These are phyloP conservation scores for Calcarisporium arbuscula DNA, from an alignment of 2,329 filamentous ascomycete genomes.

Conservation along the genomic window DNA sequence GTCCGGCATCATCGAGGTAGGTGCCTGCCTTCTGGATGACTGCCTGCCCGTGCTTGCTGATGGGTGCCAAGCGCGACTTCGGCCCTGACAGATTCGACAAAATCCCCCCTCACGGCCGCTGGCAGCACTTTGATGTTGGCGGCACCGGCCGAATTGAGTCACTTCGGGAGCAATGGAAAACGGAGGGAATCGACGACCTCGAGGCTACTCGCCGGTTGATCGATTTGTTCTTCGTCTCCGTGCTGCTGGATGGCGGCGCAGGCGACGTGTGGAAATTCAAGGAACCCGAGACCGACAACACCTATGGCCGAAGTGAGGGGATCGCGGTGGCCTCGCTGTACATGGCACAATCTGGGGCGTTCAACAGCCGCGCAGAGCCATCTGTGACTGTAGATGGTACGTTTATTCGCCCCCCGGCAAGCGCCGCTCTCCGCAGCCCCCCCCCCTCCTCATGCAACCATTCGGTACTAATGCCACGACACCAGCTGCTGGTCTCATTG, in stretches of 20 bases:
- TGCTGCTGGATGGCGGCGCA: constrained; percentile 50
- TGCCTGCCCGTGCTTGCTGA: background rate
- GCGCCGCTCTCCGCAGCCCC: too few species aligned
- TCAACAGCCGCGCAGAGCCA: constrained; percentile 18
- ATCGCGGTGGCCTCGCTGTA: constrained; percentile 44
- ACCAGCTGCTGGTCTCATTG: constrained; percentile 27
- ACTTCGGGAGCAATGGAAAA: constrained; percentile 39
- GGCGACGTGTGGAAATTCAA: constrained; percentile 42
- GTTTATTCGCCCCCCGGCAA: background rate
- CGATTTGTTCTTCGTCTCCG: constrained; percentile 56
- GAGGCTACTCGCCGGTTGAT: constrained; percentile 48
- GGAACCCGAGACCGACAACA: constrained; percentile 28
- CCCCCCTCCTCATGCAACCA: too few species aligned
- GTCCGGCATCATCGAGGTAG: constrained; percentile 33
- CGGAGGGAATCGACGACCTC: constrained; percentile 29
- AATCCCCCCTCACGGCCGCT: constrained; percentile 52
- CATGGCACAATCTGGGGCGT: constrained; percentile 40
- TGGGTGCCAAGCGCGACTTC: constrained; percentile 37
- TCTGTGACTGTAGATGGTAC: constrained; percentile 29
- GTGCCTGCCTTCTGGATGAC: too few species aligned
- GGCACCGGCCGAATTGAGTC: constrained; percentile 40
- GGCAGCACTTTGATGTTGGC: constrained; percentile 59
- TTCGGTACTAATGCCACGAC: constrained; percentile 16
- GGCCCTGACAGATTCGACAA: constrained; percentile 37
- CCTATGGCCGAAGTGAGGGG: constrained; percentile 40